Evolutionary conservation across 371 early-diverging fungal species (phyloP), one percentile per base, ranked within the genome.

Genomic region (Amoeboradix gromovi): DNA sequence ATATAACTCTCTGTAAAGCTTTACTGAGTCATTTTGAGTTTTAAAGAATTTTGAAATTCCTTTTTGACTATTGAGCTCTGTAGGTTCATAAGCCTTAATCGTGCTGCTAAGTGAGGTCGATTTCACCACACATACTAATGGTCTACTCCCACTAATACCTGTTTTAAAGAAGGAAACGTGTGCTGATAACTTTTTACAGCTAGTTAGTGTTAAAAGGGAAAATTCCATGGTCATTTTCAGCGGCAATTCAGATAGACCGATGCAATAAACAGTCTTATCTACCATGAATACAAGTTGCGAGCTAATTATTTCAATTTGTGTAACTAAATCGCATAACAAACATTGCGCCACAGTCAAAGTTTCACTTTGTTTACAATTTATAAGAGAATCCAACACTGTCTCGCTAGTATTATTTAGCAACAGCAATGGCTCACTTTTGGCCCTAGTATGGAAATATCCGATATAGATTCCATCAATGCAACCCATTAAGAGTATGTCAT

Each of bases 81-180:
- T 81, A 0, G 87, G 85, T 71, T 87, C 87, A 67, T 81, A 76
- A 5, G 84, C 82, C 72, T 86, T 87, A 73, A 89, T 84, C 1
- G 83, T 86, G 0, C 87, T 83, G 28, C 78, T 79, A 29, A 85
- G 80, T 32, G 80, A 78, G 12, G 81, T 81, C 22, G 81, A 79
- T 70, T 83, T 81, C 1, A 89, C 88, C 67, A 83, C 82, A 68
- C 86, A 85, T 29, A 94, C 84, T 22, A 91, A 74, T 0, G 86
- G 83, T 68, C 79, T 73, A 66, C 83, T 83, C 70, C 80, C 78
- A 72, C 83, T 87, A 27, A 83, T 76, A 0, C 94, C 94, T 22
- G 81, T 81, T 71, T 86, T 85, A 80, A 92, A 89, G 73, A 88
- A 92, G 68, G 82, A 80, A 30, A 89, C 86, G 71, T 86, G 84